These are phyloP conservation scores for Juglanconis oblonga DNA, from an alignment of 2,329 filamentous ascomycete genomes.

Conservation along the genomic window DNA sequence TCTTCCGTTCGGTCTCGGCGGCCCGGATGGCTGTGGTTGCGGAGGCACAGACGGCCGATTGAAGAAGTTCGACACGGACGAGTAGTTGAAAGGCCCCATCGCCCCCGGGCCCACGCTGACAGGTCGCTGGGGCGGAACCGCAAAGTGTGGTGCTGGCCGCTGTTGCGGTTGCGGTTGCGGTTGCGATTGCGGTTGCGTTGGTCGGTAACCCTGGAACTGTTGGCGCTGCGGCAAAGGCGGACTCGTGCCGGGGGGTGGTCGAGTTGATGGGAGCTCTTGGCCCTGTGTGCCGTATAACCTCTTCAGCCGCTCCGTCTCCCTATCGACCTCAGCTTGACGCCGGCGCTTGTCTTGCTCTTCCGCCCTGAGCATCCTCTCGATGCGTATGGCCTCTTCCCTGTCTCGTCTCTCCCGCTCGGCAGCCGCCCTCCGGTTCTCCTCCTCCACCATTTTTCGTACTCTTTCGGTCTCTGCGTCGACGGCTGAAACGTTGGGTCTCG, in stretches of 20 bases:
- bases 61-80: constrained; percentile 28
- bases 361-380: constrained; percentile 63
- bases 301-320: constrained; percentile 78
- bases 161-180: not conserved
- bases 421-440: constrained; percentile 45
- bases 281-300: constrained; percentile 62
- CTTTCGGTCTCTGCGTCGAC: constrained; percentile 77
- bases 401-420: constrained; percentile 55
- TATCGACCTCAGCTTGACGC: constrained; percentile 61
- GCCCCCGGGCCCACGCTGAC: constrained; percentile 43
- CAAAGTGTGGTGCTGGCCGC: constrained; percentile 27
- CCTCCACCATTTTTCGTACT: constrained; percentile 53
- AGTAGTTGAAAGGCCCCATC: constrained; percentile 20
- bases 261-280: constrained; percentile 34
- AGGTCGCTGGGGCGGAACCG: constrained; percentile 34
- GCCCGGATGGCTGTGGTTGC: constrained; percentile 20
- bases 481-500: constrained; percentile 24
- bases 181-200: constrained; percentile 17
- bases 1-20: constrained; percentile 21
- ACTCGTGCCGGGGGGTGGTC: constrained; percentile 1
- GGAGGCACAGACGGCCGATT: constrained; percentile 21
- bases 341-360: constrained; percentile 61
- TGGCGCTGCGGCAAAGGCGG: constrained; percentile 19
- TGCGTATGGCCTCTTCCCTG: constrained; percentile 51
- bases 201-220: constrained; percentile 7